Evolutionary conservation across 805 yeast species (phyloP), one percentile per base, ranked within the genome.

Genomic region (Diddensiella transvaalensis): DNA sequence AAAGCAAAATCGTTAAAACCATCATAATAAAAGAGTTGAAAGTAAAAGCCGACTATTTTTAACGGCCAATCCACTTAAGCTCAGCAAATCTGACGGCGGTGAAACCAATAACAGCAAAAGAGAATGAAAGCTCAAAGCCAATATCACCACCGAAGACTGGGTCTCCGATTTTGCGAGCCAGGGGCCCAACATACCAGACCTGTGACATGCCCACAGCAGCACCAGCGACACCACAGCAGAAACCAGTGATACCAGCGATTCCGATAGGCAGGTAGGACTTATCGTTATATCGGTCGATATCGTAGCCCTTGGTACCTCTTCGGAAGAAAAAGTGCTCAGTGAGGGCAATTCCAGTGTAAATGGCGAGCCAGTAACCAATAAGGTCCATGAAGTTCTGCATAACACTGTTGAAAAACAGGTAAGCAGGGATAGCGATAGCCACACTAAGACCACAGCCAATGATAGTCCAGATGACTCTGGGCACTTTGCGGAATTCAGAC

Each of bases 391-490:
- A 90, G 70, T 87, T 80, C 51, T 77, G 75, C 85, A 90, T 85
- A 60, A 86, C 89, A 2, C 65, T 59, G 49, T 74, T 78, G 67
- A 90, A 88, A 53, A 76, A 65, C 73, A 85, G 83, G 72, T 83
- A 85, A 44, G 87, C 96, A 42, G 96, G 95, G 57, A 89, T 89
- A 61, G 95, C 80, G 61, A 90, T 83, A 44, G 89, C 96, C 66
- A 90, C 76, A 30, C 91, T 80, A 42, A 80, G 77, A 54, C 77
- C 80, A 68, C 87, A 85, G 61, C 90, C 95, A 47, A 73, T 64
- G 41, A 75, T 57, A 37, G 96, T 83, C 96, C 96, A 89, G 43
- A 82, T 57, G 44, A 84, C 76, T 75, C 96, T 80, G 62, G 96
- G 97, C 50, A 90, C 72, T 61, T 73, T 78, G 38, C 80, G 74